A percentile compares a stretch with the other conserved stretches of the same genome.
Conservation (phyloP, 1,139 yeast genomes). For the Blastobotrys elegans region DNA sequence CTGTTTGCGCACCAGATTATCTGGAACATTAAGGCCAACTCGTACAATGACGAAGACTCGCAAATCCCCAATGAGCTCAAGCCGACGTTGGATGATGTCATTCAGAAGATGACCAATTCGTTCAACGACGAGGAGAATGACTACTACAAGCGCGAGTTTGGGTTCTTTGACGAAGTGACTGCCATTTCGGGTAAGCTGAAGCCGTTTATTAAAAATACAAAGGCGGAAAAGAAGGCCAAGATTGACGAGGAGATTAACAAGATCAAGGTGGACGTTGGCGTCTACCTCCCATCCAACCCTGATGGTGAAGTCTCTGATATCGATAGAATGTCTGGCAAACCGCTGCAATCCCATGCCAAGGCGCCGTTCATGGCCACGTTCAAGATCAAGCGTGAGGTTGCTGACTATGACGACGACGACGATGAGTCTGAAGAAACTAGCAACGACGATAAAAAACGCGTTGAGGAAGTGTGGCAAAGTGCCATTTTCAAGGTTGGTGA, state of each 20-base stretch:
- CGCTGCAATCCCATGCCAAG: conserved; percentile 97
- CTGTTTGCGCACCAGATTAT: conserved; percentile 95
- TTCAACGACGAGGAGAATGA: conserved; percentile 57
- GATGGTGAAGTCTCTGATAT: conserved; percentile 92
- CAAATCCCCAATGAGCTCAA: conserved; percentile 74
- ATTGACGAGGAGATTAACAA: conserved; percentile 93
- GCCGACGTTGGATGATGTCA: conserved; percentile 74
- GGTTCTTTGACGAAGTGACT: conserved; percentile 87
- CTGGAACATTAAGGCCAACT: conserved; percentile 96
- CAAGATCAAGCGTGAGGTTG: conserved; percentile 60
- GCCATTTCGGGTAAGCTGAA: conserved; percentile 89
- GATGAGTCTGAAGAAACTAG: conserved; percentile 31
- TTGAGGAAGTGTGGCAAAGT: conserved; percentile 61
- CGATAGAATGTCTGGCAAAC: conserved; percentile 86
- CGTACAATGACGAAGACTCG: conserved; percentile 79
- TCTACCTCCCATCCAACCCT: conserved; percentile 92
- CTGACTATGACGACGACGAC: conserved; percentile 34
- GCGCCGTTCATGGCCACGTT: conserved; percentile 98
- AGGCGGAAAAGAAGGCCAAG: conserved; percentile 93
- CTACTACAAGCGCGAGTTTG: conserved; percentile 79
- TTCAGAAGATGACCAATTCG: conserved; percentile 56
- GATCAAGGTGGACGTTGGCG: conserved; percentile 75
- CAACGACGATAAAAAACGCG: background rate
- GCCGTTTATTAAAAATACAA: conserved; percentile 88
- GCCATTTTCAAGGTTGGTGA: conserved; percentile 99